These are phyloP conservation scores for Penicillium atrosanguineum DNA, from an alignment of 495 filamentous ascomycete genomes.

Conservation along the genomic window DNA sequence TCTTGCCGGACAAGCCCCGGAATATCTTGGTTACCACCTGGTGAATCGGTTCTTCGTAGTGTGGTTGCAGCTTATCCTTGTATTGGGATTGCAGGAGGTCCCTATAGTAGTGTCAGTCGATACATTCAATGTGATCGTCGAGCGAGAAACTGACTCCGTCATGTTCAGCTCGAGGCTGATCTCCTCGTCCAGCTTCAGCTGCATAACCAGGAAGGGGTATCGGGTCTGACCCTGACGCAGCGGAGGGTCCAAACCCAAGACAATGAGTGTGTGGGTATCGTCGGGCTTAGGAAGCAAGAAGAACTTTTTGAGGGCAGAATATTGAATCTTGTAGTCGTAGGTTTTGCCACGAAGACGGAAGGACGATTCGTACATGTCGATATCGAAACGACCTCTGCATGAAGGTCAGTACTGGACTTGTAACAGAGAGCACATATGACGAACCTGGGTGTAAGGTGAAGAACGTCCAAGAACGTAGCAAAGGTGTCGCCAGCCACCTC, in stretches of 20 bases:
- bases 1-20: constrained; percentile 89
- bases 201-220: constrained; percentile 99
- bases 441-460: constrained; percentile 94
- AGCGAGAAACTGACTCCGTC: constrained; percentile 68
- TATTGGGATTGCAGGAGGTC: constrained; percentile 76
- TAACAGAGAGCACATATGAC: constrained; percentile 13
- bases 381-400: constrained; percentile 92
- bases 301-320: constrained; percentile 96
- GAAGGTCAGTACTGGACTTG: constrained; percentile 26
- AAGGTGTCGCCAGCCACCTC: constrained; percentile 96
- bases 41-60: constrained; percentile 89
- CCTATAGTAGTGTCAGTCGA: constrained; percentile 28
- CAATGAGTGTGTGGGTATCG: constrained; percentile 90
- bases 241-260: constrained; percentile 92
- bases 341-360: constrained; percentile 98
- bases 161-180: constrained; percentile 96
- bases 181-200: constrained; percentile 97
- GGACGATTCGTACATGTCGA: constrained; percentile 98
- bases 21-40: constrained; percentile 93
- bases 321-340: constrained; percentile 99
- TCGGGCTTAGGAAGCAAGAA: constrained; percentile 97
- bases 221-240: constrained; percentile 96
- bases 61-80: constrained; percentile 78
- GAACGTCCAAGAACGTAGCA: constrained; percentile 93
- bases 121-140: not conserved